Evolutionary conservation across 345 rosid genomes (phyloP).

Genomic region (Aurinia saxatilis): DNA sequence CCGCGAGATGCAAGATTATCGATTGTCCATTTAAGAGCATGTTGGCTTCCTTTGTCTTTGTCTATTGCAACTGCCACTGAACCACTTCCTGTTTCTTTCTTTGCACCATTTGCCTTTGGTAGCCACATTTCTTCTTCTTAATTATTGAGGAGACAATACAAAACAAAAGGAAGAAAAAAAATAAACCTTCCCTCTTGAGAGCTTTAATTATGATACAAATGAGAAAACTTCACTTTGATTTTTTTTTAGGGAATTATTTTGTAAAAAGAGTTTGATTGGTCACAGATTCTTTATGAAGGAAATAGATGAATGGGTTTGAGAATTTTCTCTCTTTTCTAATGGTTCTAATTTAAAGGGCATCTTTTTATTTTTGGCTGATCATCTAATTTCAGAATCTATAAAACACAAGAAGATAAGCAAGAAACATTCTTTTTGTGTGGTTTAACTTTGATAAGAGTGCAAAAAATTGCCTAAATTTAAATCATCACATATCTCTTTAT

Average conservation of each 20-base stretch:
- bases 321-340: constrained; percentile 10
- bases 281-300: not conserved
- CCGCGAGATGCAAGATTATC: constrained; percentile 68
- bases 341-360: constrained; percentile 13
- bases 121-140: constrained; percentile 31
- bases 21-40: constrained; percentile 74
- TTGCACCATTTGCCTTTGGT: constrained; percentile 25
- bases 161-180: not conserved
- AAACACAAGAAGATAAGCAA: not conserved
- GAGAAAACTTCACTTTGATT: not conserved
- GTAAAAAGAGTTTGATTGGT: constrained; percentile 1
- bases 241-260: not conserved
- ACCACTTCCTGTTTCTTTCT: constrained; percentile 44
- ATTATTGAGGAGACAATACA: not conserved
- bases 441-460: not conserved
- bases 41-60: constrained; percentile 77
- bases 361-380: constrained; percentile 25
- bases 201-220: not conserved
- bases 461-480: constrained; percentile 13
- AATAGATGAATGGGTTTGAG: not conserved
- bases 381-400: constrained; percentile 21
- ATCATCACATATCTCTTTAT: not conserved
- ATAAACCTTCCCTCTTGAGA: not conserved
- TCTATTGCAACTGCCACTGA: constrained; percentile 76
- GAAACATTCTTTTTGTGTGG: constrained; percentile 1